A percentile compares a stretch with the other conserved stretches of the same genome.
These are phyloP conservation scores for Effrenium voratum DNA, from an alignment of 73 alveolate species.

Conservation along the genomic window DNA sequence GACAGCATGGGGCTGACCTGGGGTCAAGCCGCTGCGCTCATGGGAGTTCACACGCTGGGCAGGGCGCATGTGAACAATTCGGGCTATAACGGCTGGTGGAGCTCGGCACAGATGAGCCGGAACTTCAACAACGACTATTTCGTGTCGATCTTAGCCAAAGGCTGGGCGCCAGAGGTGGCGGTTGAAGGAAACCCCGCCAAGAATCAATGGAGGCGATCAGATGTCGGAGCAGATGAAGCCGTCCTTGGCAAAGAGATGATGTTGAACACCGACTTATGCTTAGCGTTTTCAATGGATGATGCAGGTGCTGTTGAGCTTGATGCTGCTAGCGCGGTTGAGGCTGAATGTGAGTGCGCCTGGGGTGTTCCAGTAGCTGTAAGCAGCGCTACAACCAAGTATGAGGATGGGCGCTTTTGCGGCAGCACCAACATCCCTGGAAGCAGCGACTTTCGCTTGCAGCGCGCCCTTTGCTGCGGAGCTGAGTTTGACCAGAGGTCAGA, in stretches of 20 bases:
- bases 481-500: constrained; percentile 23
- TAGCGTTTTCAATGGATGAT: constrained; percentile 51
- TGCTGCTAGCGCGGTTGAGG: constrained; percentile 41
- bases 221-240: constrained; percentile 45
- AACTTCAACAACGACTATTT: constrained; percentile 75
- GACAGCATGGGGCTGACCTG: constrained; percentile 86
- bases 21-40: constrained; percentile 71
- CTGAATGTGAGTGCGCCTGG: constrained; percentile 52
- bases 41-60: constrained; percentile 91
- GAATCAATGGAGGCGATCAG: constrained; percentile 74
- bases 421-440: constrained; percentile 63
- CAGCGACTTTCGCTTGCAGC: constrained; percentile 33
- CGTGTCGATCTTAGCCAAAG: constrained; percentile 85
- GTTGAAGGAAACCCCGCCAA: constrained; percentile 57
- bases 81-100: constrained; percentile 91
- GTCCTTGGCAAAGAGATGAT: constrained; percentile 77
- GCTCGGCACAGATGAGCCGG: constrained; percentile 62
- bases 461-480: constrained; percentile 71
- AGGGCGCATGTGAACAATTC: constrained; percentile 53
- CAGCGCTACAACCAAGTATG: constrained; percentile 29
- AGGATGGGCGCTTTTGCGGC: constrained; percentile 70
- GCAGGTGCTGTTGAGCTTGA: constrained; percentile 60
- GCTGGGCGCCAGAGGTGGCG: constrained; percentile 65
- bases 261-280: constrained; percentile 84
- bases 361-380: constrained; percentile 16